Evolutionary conservation across 495 filamentous ascomycete species (phyloP), one percentile per base, ranked within the genome.

Genomic region (Penicillium egyptiacum): DNA sequence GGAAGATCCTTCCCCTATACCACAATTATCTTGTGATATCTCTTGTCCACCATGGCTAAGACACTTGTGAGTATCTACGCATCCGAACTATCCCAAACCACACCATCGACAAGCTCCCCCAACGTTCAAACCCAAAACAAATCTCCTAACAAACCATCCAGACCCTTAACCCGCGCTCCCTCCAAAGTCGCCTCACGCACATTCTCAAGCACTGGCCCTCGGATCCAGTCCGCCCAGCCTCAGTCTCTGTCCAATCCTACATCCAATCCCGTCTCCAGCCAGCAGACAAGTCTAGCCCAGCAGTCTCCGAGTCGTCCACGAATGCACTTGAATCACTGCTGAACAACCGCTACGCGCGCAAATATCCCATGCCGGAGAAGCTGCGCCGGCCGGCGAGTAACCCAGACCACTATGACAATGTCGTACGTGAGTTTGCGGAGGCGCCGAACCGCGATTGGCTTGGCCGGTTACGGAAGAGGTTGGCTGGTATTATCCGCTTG

Each of bases 301-400:
- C 66, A 26, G 80, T 87, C 50, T 73, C 81, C 41, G 76, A 77
- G 58, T 79, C 92, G 65, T 79, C 78, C 4, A 81, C 83, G 45
- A 89, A 91, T 63, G 90, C 89, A 5, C 77, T 94, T 1, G 88
- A 87, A 58, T 82, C 85, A 2, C 79, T 96, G 12, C 74, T 95
- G 20, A 85, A 91, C 56, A 81, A 95, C 69, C 74, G 86, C 50
- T 94, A 90, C 67, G 81, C 73, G 45, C 81, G 77, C 49, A 62
- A 86, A 78, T 94, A 92, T 68, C 87, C 85, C 9, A 63, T 91
- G 17, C 74, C 80, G 0, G 75, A 77, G 17, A 74, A 73, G 17
- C 65, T 93, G 47, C 79, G 92, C 60, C 73, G 76, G 25, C 92
- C 92, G 2, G 81, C 80, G 33, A 89, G 84, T 64, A 87, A 91